Base-by-base conservation (phyloP, 2,329 filamentous ascomycete species). In the Fusarium sp. region DNA sequence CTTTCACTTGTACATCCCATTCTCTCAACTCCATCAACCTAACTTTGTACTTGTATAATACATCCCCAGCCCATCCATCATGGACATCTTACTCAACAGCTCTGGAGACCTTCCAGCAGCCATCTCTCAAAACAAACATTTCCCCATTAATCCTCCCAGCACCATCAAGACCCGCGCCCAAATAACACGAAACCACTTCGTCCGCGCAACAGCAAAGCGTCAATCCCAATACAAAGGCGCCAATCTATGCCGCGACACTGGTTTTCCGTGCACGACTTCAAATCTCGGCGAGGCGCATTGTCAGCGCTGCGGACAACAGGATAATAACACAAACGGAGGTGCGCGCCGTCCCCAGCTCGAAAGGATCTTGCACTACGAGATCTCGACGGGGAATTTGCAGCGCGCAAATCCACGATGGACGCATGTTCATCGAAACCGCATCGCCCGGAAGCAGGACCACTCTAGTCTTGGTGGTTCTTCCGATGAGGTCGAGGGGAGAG, bases 171-270 rank as follows among this genome's bases (percentile, higher is more conserved):
- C 65, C 13, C 55, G 67, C n/a, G 50, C 59, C 14, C 69, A 73
- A 18, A 75, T 68, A 26, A 73, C 75, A 8, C 74, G 70, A 55
- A 79, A 77, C 55, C 75, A 80, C 59, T 70, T 79, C 33, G 67
- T 80, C 60, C 79, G 79, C 58, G 77, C 75, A 48, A 74, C 75
- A 41, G 78, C 78, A 20, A 80, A 80, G 64, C 77, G 76, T 18
- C 73, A 78, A 45, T 75, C 73, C 18, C 71, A 74, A n/a, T 49
- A 48, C 52, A 70, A 62, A 38, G 59, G 67, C 38, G 49, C 62
- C 20, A 59, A 63, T 20, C n/a, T 70, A 20, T 77, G 76, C 32
- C 70, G 66, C 59, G 71, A 76, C 13, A 69, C 73, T 9, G 71
- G 74, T 15, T 40, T 76, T 18, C 57, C 61, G 35, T 77, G 75